Conservation (phyloP, 176 grass and related monocot species). For the Rhynchospora tenuis region DNA sequence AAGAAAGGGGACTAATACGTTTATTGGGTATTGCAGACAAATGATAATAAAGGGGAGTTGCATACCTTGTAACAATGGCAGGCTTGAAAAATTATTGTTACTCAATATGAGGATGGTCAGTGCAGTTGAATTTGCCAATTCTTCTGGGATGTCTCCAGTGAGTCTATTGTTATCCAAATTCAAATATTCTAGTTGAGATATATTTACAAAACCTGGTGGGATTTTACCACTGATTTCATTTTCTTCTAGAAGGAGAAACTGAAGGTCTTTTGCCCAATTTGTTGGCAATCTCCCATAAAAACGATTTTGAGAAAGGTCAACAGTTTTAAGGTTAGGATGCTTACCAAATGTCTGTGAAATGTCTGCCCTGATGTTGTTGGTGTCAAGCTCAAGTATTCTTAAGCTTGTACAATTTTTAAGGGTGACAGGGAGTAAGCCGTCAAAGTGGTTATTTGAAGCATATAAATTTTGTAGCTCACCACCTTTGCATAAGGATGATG, state of each 20-base stretch:
- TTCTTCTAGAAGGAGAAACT: background rate
- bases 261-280: background rate
- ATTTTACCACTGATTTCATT: background rate
- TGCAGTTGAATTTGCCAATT: background rate
- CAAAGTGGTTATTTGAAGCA: conserved; percentile 20
- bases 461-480: background rate
- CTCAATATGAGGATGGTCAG: background rate
- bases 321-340: conserved; percentile 7
- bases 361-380: conserved; percentile 12
- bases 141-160: background rate
- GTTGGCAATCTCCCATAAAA: background rate
- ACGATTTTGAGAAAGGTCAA: conserved; percentile 16
- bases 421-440: conserved; percentile 7
- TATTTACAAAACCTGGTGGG: background rate
- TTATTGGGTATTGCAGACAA: too few relatives aligned
- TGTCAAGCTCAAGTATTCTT: background rate
- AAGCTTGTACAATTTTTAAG: conserved; percentile 22
- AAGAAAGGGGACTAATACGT: too few relatives aligned
- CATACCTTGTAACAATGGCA: background rate
- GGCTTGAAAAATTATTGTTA: background rate
- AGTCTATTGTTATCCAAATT: background rate
- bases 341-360: conserved; percentile 11
- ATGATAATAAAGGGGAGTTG: background rate
- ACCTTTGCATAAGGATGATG: conserved; percentile 5
- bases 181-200: background rate